These are phyloP conservation scores for Hyphopichia buzzinii DNA, from an alignment of 1,139 yeast genomes.

Conservation along the genomic window DNA sequence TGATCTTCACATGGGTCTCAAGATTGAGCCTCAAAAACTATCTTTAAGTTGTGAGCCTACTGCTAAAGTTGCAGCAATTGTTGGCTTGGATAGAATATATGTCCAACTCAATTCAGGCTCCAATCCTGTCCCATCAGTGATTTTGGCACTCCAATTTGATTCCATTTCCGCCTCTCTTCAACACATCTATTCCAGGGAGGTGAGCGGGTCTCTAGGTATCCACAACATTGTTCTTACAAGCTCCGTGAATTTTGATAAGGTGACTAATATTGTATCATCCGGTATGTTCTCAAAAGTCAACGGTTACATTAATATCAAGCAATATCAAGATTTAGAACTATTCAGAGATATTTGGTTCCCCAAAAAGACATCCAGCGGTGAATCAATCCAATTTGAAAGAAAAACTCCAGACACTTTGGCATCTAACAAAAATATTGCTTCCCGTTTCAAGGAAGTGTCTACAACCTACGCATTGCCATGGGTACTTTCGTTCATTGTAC, in stretches of 20 bases:
- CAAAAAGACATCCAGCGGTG: slow-evolving; percentile 11
- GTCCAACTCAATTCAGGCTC: slow-evolving; percentile 58
- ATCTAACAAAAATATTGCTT: slow-evolving; percentile 43
- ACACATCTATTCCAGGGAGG: slow-evolving; percentile 86
- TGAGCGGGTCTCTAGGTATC: slow-evolving; percentile 72
- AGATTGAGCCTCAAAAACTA: slow-evolving; percentile 69
- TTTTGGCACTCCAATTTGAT: slow-evolving; percentile 44
- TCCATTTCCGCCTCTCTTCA: slow-evolving; percentile 70
- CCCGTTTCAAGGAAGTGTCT: slow-evolving; percentile 58
- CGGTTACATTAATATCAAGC: slow-evolving; percentile 74
- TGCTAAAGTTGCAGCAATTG: slow-evolving; percentile 87
- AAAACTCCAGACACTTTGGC: slow-evolving; percentile 13
- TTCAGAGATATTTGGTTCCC: slow-evolving; percentile 88
- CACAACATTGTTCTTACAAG: slow-evolving; percentile 45
- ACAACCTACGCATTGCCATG: slow-evolving; percentile 73
- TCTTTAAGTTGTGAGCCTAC: slow-evolving; percentile 88
- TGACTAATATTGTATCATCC: slow-evolving; percentile 45
- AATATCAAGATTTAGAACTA: slow-evolving; percentile 79
- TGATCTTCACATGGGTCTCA: slow-evolving; percentile 63
- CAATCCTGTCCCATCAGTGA: slow-evolving; percentile 36
- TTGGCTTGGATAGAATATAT: slow-evolving; percentile 64
- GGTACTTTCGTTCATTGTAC: slow-evolving; percentile 59
- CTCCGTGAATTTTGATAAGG: slow-evolving; percentile 36
- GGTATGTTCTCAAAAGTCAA: slow-evolving; percentile 56
- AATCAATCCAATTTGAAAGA: neutral